Percentiles rank a stretch among this genome's conserved stretches.
Evolutionary conservation across 805 yeast species (phyloP).

Genomic region (Ogataea minuta): DNA sequence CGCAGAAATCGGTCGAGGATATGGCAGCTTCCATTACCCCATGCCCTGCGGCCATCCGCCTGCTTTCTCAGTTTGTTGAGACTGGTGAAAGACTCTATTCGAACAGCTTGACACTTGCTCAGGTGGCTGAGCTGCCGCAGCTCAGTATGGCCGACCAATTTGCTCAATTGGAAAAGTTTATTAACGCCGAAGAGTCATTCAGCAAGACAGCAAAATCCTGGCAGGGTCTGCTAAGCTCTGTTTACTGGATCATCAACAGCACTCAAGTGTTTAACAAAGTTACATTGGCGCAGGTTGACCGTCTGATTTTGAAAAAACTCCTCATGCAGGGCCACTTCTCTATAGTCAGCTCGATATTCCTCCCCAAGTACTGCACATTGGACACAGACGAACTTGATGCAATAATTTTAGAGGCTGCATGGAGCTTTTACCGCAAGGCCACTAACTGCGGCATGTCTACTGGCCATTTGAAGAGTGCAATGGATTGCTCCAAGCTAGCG

Average conservation of each 20-base stretch:
- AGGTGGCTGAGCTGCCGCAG: constrained; percentile 24
- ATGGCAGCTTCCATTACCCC: constrained; percentile 12
- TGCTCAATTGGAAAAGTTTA: constrained; percentile 25
- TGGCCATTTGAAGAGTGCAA: constrained; percentile 28
- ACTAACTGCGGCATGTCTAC: constrained; percentile 29
- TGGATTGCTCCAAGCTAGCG: constrained; percentile 19
- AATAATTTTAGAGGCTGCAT: constrained; percentile 19
- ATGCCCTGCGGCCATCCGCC: constrained; percentile 16
- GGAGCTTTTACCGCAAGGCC: constrained; percentile 31
- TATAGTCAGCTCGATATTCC: constrained; percentile 18
- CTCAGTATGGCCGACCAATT: constrained; percentile 21
- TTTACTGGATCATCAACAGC: constrained; percentile 28
- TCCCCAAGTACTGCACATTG: constrained; percentile 22
- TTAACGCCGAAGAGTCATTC: constrained; percentile 25
- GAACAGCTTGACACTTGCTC: constrained; percentile 26
- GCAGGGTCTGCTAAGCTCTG: constrained; percentile 27
- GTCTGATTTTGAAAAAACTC: constrained; percentile 23
- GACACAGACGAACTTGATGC: constrained; percentile 10
- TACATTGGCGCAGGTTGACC: constrained; percentile 20
- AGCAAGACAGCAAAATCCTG: constrained; percentile 23
- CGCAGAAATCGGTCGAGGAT: constrained; percentile 1
- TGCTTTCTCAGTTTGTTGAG: constrained; percentile 24
- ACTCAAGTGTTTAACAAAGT: constrained; percentile 29
- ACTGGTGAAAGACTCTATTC: constrained; percentile 30
- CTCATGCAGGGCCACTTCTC: constrained; percentile 23